Evolutionary conservation across 345 rosid species (phyloP), one percentile per base, ranked within the genome.

Genomic region (Eucalyptus pumila): DNA sequence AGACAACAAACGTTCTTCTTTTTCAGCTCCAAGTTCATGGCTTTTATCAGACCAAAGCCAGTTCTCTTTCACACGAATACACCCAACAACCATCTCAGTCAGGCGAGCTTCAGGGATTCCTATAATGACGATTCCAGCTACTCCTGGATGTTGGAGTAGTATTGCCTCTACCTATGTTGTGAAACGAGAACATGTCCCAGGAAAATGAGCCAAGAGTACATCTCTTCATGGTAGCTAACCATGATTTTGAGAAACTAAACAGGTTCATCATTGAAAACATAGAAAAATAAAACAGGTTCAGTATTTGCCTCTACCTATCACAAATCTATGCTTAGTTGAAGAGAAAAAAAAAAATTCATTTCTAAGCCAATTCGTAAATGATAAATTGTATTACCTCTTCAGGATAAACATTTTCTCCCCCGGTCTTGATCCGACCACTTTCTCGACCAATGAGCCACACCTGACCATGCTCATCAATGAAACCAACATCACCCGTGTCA

Each of bases 321-420:
- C 34, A 49, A 24, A 14, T 50, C 34, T 44, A 37, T 23, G 56
- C 44, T 16, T 51, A 48, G 65, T 47, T 16, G 40, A 54, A 42
- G 72, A 80, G n/a, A 52, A 49, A 62, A 6, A 62, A 62, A 65
- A 14, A n/a, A 65, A 13, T 14, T 60, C 37, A 65, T 65, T 65
- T 30, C 37, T 65, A 65, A 65, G 34, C 72, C 72, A 65, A 14
- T 62, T 4, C 19, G 5, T 14, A 62, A 0, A 30, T 12, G 32
- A 60, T 85, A 10, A 45, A 27, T 69, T n/a, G 45, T 30, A 40
- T 91, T 86, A 96, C 99, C 97, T 96, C 98, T 93, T 96, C 97
- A 12, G 99, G 99, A 87, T 95, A 94, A 88, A 97, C 93, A 62
- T 95, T 97, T 93, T 97, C 98, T 83, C 99, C 98, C 12, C 99